phyloP scores from a whole-genome alignment of 805 yeast genomes.

The Priceomyces carsonii region DNA sequence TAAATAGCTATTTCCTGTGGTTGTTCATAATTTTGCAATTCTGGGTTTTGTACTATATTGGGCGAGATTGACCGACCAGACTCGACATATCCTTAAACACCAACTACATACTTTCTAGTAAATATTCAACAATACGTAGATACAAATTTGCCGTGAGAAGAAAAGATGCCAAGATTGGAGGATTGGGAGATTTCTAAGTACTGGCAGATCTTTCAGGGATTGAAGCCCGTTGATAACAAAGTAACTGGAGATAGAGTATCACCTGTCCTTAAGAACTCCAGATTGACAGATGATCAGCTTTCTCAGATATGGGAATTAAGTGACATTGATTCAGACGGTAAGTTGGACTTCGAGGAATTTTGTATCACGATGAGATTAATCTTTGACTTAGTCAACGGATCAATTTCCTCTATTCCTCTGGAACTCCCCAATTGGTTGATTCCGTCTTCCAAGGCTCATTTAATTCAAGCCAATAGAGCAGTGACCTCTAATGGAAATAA shows the following conservation, averaged over 20 bases:
- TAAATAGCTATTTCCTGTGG: too few species aligned
- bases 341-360: conserved; percentile 94
- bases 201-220: conserved; percentile 95
- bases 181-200: conserved; percentile 96
- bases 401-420: conserved; percentile 55
- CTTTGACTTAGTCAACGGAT: conserved; percentile 85
- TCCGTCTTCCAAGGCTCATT: conserved; percentile 84
- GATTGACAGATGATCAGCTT: conserved; percentile 73
- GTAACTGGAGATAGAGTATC: conserved; percentile 83
- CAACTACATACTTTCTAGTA: not conserved
- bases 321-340: conserved; percentile 91
- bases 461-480: conserved; percentile 82
- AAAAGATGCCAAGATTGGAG: conserved; percentile 65
- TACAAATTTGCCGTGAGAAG: not conserved
- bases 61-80: too few species aligned
- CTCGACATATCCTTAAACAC: too few species aligned
- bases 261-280: conserved; percentile 86
- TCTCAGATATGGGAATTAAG: conserved; percentile 87
- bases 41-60: too few species aligned
- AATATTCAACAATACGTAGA: not conserved
- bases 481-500: conserved; percentile 29
- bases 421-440: conserved; percentile 88
- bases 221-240: conserved; percentile 77
- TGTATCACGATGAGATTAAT: conserved; percentile 96
- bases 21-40: too few species aligned